These are phyloP conservation scores for Pezicula carpinea DNA, from an alignment of 2,329 filamentous ascomycete species.

Conservation along the genomic window DNA sequence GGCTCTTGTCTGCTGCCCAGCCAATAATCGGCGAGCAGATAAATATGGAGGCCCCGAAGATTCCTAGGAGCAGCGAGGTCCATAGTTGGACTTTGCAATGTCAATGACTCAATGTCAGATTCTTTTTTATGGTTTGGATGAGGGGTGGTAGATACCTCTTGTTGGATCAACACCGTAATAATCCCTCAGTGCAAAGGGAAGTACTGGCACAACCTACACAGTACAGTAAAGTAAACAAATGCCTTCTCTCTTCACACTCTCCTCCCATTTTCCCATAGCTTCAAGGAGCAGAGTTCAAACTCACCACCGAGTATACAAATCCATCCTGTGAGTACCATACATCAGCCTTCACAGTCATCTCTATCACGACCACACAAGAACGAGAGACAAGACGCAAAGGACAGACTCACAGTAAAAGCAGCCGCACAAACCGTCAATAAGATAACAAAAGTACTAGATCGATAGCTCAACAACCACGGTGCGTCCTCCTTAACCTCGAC, in stretches of 20 bases:
- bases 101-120: too few species aligned
- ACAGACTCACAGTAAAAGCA: conserved; percentile 5
- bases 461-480: too few species aligned
- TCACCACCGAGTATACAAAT: conserved; percentile 7
- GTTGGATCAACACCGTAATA: conserved; percentile 1
- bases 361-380: too few species aligned
- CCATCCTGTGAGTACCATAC: conserved; percentile 1
- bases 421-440: conserved; percentile 3
- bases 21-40: conserved; percentile 6
- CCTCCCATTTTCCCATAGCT: too few species aligned
- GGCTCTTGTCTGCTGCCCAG: conserved; percentile 1
- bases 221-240: not conserved
- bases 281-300: too few species aligned
- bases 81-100: conserved; percentile 4
- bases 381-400: too few species aligned
- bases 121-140: too few species aligned
- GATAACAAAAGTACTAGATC: too few species aligned
- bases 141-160: not conserved
- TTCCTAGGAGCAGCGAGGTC: conserved; percentile 5
- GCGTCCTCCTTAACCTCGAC: too few species aligned
- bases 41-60: conserved; percentile 3
- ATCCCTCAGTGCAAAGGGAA: conserved; percentile 2
- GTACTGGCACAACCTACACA: conserved; percentile 2
- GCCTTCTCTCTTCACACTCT: too few species aligned
- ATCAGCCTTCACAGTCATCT: not conserved